Evolutionary conservation across 2,329 filamentous ascomycete species (phyloP).

Genomic region (Acephala macrosclerotiorum): DNA sequence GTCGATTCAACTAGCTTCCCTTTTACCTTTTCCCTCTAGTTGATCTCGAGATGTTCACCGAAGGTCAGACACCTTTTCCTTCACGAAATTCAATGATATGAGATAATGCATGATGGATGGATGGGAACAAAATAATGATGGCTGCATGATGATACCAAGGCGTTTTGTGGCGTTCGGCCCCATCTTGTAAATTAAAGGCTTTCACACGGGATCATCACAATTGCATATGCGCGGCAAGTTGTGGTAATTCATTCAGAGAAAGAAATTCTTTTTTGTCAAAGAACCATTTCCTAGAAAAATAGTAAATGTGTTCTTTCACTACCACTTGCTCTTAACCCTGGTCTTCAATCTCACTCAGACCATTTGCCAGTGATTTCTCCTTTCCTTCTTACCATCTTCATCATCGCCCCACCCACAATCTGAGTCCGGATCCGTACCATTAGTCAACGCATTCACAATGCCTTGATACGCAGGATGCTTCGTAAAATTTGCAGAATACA

Average conservation of each 20-base stretch:
- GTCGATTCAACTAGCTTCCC: neutral
- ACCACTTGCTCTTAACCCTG: too few relatives aligned
- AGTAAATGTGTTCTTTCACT: neutral
- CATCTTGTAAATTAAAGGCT: slow-evolving; percentile 1
- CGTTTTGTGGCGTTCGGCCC: neutral
- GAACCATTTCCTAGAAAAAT: neutral
- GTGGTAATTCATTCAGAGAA: neutral
- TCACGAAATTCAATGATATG: neutral
- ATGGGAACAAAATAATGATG: neutral
- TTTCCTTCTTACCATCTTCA: slow-evolving; percentile 1
- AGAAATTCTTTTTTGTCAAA: neutral
- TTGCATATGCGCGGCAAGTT: neutral
- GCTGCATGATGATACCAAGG: slow-evolving; percentile 11
- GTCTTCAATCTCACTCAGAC: neutral
- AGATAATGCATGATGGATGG: slow-evolving; percentile 2
- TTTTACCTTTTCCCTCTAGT: neutral
- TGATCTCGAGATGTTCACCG: neutral
- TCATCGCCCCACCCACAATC: slow-evolving; percentile 12
- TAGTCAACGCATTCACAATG: slow-evolving; percentile 43
- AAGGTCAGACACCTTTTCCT: neutral
- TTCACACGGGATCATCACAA: neutral
- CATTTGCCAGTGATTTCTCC: slow-evolving; percentile 2
- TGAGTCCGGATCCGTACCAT: slow-evolving; percentile 35
- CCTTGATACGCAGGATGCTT: slow-evolving; percentile 42
- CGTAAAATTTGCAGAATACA: slow-evolving; percentile 33